A percentile compares a stretch with the other conserved stretches of the same genome.
Evolutionary conservation across 495 filamentous ascomycete genomes (phyloP).

Genomic region (Glonium stellatum): DNA sequence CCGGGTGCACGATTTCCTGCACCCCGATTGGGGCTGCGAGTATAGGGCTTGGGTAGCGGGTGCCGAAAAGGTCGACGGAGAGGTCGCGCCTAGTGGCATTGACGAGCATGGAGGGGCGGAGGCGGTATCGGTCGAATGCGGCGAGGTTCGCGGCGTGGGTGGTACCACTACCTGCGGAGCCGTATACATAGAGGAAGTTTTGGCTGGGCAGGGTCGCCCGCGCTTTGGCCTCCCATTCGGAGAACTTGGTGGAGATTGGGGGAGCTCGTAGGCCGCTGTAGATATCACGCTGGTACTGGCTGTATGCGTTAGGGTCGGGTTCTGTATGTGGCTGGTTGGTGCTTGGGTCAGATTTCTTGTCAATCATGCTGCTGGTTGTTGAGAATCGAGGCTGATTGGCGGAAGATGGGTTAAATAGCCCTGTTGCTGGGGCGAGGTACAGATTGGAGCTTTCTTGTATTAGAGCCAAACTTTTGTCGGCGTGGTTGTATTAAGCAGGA

Average conservation of each 20-base stretch:
- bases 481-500: too few species aligned
- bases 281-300: constrained; percentile 20
- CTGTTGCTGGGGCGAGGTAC: too few species aligned
- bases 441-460: too few species aligned
- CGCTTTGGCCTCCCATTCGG: constrained; percentile 26
- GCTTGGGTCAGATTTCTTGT: neutral
- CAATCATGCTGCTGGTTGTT: neutral
- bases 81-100: constrained; percentile 38
- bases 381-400: too few species aligned
- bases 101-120: constrained; percentile 33
- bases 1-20: constrained; percentile 30
- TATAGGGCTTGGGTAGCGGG: constrained; percentile 26
- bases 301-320: constrained; percentile 17
- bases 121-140: constrained; percentile 26
- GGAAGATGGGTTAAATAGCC: too few species aligned
- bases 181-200: constrained; percentile 24
- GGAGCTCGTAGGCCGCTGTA: constrained; percentile 23
- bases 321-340: constrained; percentile 6
- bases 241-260: constrained; percentile 21
- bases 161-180: constrained; percentile 18
- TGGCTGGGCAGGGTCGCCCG: constrained; percentile 9
- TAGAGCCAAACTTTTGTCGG: too few species aligned
- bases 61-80: constrained; percentile 27
- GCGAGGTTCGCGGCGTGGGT: constrained; percentile 19
- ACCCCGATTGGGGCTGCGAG: constrained; percentile 33